Evolutionary conservation across 495 filamentous ascomycete species (phyloP).

Genomic region (Penicillium lagena): DNA sequence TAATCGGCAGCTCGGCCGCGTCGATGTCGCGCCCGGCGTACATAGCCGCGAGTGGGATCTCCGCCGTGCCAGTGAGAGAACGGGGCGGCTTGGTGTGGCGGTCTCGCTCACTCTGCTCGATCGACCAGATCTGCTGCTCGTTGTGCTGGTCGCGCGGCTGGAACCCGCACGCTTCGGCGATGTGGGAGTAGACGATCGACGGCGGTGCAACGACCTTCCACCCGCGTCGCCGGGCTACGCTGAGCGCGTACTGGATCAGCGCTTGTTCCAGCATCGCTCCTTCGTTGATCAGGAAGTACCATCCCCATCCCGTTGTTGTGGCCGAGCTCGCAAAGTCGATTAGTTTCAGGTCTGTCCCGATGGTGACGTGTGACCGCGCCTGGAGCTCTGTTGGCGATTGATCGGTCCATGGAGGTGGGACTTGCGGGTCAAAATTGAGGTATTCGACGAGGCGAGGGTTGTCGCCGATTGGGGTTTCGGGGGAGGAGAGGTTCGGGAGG

Average conservation of each 20-base stretch:
- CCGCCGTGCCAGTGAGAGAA: constrained; percentile 78
- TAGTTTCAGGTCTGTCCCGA: constrained; percentile 72
- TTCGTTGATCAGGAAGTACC: constrained; percentile 90
- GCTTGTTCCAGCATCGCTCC: constrained; percentile 89
- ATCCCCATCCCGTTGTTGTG: constrained; percentile 85
- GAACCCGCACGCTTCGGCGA: constrained; percentile 86
- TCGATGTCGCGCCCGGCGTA: constrained; percentile 66
- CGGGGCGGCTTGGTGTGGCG: constrained; percentile 54
- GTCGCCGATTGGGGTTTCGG: constrained; percentile 65
- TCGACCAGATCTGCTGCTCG: constrained; percentile 83
- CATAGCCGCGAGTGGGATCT: constrained; percentile 92
- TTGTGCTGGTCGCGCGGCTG: constrained; percentile 84
- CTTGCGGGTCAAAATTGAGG: constrained; percentile 68
- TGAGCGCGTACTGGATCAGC: constrained; percentile 76
- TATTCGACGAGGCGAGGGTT: constrained; percentile 54
- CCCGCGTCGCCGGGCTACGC: constrained; percentile 58
- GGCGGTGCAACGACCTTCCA: constrained; percentile 78
- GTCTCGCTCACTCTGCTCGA: constrained; percentile 60
- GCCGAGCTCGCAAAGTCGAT: constrained; percentile 80
- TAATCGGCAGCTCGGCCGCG: constrained; percentile 59
- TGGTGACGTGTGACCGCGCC: constrained; percentile 66
- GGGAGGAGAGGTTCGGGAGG: constrained; percentile 80
- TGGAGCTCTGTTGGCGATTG: constrained; percentile 40
- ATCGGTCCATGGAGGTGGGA: constrained; percentile 38
- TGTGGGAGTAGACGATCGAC: constrained; percentile 86